Base-by-base conservation (phyloP, 345 rosid species). In the Gynandropsis gynandra region DNA sequence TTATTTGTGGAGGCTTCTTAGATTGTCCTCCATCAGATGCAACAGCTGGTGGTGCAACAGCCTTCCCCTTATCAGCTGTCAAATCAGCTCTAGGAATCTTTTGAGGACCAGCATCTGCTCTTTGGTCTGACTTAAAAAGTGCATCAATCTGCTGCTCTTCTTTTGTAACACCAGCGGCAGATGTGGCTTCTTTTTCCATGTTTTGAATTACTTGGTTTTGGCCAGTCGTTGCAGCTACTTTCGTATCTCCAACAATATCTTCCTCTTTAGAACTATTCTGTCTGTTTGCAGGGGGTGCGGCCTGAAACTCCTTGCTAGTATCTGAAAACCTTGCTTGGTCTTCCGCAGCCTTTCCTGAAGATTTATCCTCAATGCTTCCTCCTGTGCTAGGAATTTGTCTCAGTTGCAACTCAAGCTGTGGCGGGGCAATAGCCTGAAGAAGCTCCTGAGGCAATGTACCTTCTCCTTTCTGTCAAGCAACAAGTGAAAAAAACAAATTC, bases 361-460 rank as follows among this genome's bases (percentile, higher is more conserved):
- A 48, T 61, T 70, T 75, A 21, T 81, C 97, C 66, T 69, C 77
- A 76, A 66, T 66, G 50, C 70, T 75, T 65, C 71, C 87, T 47
- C 73, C 75, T n/a, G 73, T 59, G 70, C 87, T 74, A 67, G 64
- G 62, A 49, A 73, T 41, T 50, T 53, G 73, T 41, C 64, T 67
- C 57, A 46, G 73, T 74, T 76, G 96, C 71, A 68, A 38, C 62
- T 88, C 97, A 69, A 93, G 85, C 47, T 83, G 82, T 16, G 95
- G 99, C 17, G 99, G 94, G 56, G 72, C 72, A 66, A 93, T 93
- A 68, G 94, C 83, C 70, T 59, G 81, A 62, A 85, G 90, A 74
- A 93, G 97, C 79, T 93, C 92, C 21, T 73, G 99, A 5, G 97
- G 99, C 50, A 88, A 88, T 47, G 80, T 73, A 58, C 83, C 80